Evolutionary conservation across 805 yeast genomes (phyloP), one percentile per base, ranked within the genome.

Genomic region (Myxozyma vanderwaltii): DNA sequence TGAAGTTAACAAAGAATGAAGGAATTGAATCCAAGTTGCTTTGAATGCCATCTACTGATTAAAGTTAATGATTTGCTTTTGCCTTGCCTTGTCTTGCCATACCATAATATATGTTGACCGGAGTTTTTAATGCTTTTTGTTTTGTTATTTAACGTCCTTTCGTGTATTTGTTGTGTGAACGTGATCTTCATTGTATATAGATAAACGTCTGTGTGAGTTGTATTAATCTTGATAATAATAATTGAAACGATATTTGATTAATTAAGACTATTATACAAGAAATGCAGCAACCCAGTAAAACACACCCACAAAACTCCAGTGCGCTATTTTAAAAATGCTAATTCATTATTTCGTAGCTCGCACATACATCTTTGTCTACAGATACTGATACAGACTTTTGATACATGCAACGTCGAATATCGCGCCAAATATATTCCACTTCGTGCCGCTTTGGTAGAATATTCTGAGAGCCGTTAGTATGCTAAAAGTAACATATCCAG

Each of bases 371-470:
- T 3, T 13, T 27, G 17, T 27, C 49, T 13, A 36, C 29, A 36
- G 59, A 35, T 27, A 58, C 33, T 23, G 54, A 21, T 21, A 44
- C 50, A 2, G 56, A 54, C 17, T 17, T 43, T 39, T 59, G 62
- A 36, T 51, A 56, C 53, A 62, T 31, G 51, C 64, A 49, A 4
- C 36, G 36, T 31, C 57, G 46, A 33, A 62, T 33, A 47, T 60
- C 65, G 24, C 54, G 54, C 65, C 65, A 62, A 19, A 62, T 52
- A n/a, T 44, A 38, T 49, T 62, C 65, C 17, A 62, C 33, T 26
- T 45, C 47, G n/a, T 26, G 36, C 6, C 65, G 51, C 21, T 40
- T 23, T 4, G 65, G 65, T n/a, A 59, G 40, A 5, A 40, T 19
- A 15, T 53, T 62, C 62, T 56, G 40, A 15, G 15, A 24, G 17